Conservation (phyloP, 148 eudicot species). For the Vaccinium vitisidaea region DNA sequence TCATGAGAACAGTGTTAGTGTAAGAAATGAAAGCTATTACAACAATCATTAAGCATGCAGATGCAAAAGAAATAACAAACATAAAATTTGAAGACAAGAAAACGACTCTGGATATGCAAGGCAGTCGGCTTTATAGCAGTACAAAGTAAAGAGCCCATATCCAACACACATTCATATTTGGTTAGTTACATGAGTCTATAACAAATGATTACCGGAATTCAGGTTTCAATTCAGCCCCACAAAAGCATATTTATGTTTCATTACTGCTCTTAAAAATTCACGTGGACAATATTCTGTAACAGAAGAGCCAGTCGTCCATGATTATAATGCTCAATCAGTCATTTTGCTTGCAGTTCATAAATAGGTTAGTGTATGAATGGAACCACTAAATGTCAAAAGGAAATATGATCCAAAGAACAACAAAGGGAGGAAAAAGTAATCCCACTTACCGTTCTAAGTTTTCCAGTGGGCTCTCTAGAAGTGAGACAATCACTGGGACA, state of each 20-base stretch:
- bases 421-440: neutral
- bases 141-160: neutral
- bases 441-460: constrained; percentile 66
- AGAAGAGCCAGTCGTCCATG: neutral
- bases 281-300: neutral
- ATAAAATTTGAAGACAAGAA: neutral
- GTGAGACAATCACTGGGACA: constrained; percentile 69
- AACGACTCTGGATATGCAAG: neutral
- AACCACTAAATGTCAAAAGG: neutral
- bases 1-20: neutral
- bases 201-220: neutral
- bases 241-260: constrained; percentile 1
- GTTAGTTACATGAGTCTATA: neutral
- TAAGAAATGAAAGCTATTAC: neutral
- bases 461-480: constrained; percentile 82
- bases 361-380: neutral
- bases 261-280: neutral
- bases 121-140: neutral
- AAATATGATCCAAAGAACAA: neutral
- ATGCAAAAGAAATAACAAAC: neutral
- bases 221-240: neutral
- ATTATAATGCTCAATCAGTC: neutral
- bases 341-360: neutral
- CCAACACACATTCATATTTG: neutral
- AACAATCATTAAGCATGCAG: neutral